Conservation (phyloP, 1,284 basidiomycete genomes). For the Somion occarium region DNA sequence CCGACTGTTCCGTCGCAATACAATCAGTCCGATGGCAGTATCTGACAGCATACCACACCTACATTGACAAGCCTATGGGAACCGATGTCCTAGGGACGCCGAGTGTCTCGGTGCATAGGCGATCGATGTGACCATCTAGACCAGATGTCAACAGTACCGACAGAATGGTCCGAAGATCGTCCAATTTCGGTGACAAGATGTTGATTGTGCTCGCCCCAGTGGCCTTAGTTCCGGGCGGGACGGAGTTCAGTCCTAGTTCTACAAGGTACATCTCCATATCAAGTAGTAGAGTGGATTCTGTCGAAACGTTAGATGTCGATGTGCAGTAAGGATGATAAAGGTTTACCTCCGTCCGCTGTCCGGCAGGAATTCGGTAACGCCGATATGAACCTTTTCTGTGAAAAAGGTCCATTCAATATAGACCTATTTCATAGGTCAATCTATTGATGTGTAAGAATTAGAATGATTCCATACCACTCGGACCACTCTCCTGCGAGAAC, state of each 20-base stretch:
- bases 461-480: constrained; percentile 43
- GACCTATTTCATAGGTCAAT: constrained; percentile 8
- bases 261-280: constrained; percentile 26
- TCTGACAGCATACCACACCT: constrained; percentile 14
- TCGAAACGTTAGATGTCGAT: background rate
- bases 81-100: constrained; percentile 33
- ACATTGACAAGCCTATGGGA: constrained; percentile 50
- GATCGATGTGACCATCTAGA: constrained; percentile 56
- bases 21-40: background rate
- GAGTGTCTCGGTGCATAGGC: constrained; percentile 51
- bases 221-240: constrained; percentile 2
- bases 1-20: constrained; percentile 21
- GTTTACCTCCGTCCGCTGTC: constrained; percentile 17
- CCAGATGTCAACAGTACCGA: constrained; percentile 39
- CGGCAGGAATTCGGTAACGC: background rate
- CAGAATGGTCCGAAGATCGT: constrained; percentile 28
- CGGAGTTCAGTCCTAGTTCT: constrained; percentile 12
- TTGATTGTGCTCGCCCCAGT: background rate
- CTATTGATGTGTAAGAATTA: background rate
- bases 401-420: background rate
- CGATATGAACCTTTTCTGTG: background rate
- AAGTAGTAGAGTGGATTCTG: constrained; percentile 26
- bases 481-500: constrained; percentile 68
- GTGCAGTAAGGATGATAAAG: background rate
- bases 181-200: constrained; percentile 11